Percentiles rank a stretch among this genome's conserved stretches.
Conservation (phyloP, 1,284 basidiomycete species). For the Anthracocystis walkeri region DNA sequence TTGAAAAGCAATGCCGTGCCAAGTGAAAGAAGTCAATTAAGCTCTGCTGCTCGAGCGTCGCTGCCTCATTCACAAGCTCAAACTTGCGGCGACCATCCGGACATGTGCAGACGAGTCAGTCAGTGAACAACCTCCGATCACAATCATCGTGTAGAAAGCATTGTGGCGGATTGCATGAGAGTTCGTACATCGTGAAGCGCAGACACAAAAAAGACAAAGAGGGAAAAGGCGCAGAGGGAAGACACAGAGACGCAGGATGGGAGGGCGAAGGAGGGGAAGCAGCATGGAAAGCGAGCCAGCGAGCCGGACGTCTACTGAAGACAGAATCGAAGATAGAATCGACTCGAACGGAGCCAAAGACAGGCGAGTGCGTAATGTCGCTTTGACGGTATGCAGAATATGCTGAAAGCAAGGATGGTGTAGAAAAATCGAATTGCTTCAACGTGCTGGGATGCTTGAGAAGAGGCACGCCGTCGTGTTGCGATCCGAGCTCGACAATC, state of each 20-base stretch:
- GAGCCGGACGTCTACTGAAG: not conserved
- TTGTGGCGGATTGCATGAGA: slow-evolving; percentile 31
- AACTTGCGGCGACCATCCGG: not conserved
- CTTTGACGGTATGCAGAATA: not conserved
- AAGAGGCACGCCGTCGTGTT: not conserved
- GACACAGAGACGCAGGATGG: slow-evolving; percentile 6
- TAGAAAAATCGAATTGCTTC: not conserved
- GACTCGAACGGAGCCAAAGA: no score
- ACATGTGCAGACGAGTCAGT: not conserved
- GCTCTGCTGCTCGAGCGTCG: no score
- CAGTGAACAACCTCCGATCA: not conserved
- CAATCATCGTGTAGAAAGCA: slow-evolving; percentile 1
- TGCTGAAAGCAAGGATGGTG: not conserved
- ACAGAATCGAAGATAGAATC: not conserved
- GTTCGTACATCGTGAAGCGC: slow-evolving; percentile 43
- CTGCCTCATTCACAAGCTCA: no score
- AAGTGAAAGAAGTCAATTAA: no score
- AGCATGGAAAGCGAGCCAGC: not conserved
- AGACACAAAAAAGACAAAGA: slow-evolving; percentile 13
- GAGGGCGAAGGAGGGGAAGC: not conserved
- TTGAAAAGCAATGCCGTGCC: no score
- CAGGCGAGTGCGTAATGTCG: not conserved
- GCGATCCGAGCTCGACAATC: slow-evolving; percentile 3
- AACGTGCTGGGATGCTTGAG: not conserved
- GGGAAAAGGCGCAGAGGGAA: slow-evolving; percentile 6